Base-by-base conservation (phyloP, 306 rosid species). In the Lupinus albus region DNA sequence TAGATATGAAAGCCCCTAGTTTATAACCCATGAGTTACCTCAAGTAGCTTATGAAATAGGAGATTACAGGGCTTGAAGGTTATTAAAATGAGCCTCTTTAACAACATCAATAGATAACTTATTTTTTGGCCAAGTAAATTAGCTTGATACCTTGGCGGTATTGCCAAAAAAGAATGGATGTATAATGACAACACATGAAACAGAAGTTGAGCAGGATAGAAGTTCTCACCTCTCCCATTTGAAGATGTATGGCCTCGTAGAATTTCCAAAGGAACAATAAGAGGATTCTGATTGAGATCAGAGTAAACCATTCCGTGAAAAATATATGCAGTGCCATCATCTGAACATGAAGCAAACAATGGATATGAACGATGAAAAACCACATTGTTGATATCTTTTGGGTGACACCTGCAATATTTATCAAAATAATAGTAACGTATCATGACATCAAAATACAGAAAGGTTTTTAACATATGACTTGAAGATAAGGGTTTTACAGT, bases 301-400 rank as follows among this genome's bases (percentile, higher is more conserved):
- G 95, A 76, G 76, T 93, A 93, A 68, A 93, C 97, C 91, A 79
- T 89, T 77, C 97, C 98, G 44, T 93, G 97, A 50, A 90, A 93
- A 76, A 93, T 84, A 79, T 88, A 88, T 17, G 95, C 94, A 36
- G 87, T 81, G 84, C 95, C 76, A 48, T 93, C 93, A 71, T 89
- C 98, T 45, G 98, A 93, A 88, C 91, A 83, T 18, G 97, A 81
- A 8, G 98, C 98, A 79, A 89, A 93, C 57, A 93, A 60, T 12
- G 97, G 94, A 68, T 82, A 90, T 10, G 89, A 77, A 12, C 87
- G 94, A 73, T 90, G 99, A 63, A 82, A 88, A 54, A 81, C 85
- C 57, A 88, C 97, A 35, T 75, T 81, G 70, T 82, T 93, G 81
- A 93, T 71, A 80, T 93, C 99, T 78, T 89, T 90, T 39, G 92